Evolutionary conservation across 2,329 filamentous ascomycete species (phyloP).

Genomic region (Hypomyces perniciosus): DNA sequence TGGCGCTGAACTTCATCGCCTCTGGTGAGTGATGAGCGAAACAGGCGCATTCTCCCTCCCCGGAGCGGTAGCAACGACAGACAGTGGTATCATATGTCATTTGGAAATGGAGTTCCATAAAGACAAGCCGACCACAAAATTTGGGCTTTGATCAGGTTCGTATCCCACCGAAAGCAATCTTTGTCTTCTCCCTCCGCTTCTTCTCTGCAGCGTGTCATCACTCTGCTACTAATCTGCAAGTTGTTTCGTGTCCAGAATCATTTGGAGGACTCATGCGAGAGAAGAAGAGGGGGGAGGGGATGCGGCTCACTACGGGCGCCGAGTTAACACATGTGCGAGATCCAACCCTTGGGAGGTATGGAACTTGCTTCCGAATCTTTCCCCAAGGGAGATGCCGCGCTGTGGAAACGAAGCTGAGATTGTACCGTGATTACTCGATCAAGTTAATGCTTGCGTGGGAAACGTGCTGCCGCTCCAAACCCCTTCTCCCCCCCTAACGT

Average conservation of each 20-base stretch:
- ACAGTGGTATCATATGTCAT: not conserved
- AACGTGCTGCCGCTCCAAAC: conserved; percentile 83
- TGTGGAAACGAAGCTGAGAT: conserved; percentile 74
- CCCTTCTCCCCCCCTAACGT: conserved; percentile 24
- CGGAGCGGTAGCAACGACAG: conserved; percentile 56
- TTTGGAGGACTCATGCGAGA: not conserved
- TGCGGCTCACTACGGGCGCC: conserved; percentile 83
- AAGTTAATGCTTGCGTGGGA: conserved; percentile 99
- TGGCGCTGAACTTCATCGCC: conserved; percentile 85
- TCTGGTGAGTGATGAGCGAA: conserved; percentile 65
- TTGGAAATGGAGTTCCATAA: not conserved
- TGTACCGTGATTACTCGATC: conserved; percentile 95
- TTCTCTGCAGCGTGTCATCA: conserved; percentile 17
- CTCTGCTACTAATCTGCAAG: not conserved
- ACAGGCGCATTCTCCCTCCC: not conserved
- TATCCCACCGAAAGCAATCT: conserved; percentile 10
- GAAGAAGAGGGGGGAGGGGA: conserved; percentile 27
- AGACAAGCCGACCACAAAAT: conserved; percentile 13
- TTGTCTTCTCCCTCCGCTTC: conserved; percentile 21
- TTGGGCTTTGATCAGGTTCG: conserved; percentile 8
- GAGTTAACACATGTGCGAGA: conserved; percentile 48
- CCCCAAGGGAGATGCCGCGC: conserved; percentile 33
- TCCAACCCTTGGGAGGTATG: conserved; percentile 42
- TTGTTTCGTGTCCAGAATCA: not conserved
- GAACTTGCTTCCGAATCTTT: not conserved